Percentiles rank a stretch among this genome's conserved stretches.
Evolutionary conservation across 106 monocot genomes (phyloP).

Genomic region (Agapanthus africanus): DNA sequence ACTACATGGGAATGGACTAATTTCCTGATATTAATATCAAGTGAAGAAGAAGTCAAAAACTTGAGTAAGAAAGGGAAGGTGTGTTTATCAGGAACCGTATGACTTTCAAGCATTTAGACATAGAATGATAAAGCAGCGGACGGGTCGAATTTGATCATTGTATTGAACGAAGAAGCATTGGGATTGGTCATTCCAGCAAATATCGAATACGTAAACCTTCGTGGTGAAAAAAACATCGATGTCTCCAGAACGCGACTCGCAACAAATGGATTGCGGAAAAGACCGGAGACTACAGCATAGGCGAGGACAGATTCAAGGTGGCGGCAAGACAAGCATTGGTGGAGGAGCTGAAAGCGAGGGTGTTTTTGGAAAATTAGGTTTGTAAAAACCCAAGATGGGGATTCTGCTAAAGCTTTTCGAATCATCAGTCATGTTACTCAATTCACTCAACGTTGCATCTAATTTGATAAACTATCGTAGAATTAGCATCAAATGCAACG

Average conservation of each 20-base stretch:
- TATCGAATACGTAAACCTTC: constrained; percentile 13
- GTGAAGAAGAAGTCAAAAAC: constrained; percentile 15
- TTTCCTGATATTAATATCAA: constrained; percentile 13
- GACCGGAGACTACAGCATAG: constrained; percentile 47
- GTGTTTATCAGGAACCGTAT: constrained; percentile 33
- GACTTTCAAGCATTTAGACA: constrained; percentile 33
- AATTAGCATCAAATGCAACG: no score
- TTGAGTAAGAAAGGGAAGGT: constrained; percentile 50
- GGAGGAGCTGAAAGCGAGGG: constrained; percentile 43
- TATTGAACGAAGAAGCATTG: constrained; percentile 61
- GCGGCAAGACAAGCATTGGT: constrained; percentile 21
- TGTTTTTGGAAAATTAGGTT: constrained; percentile 34
- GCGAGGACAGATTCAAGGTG: constrained; percentile 28
- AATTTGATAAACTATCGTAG: not conserved
- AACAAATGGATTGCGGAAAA: constrained; percentile 57
- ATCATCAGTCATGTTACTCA: no score
- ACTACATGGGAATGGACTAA: constrained; percentile 31
- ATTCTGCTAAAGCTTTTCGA: no score
- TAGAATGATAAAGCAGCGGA: constrained; percentile 24
- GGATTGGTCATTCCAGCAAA: constrained; percentile 28
- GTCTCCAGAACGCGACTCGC: constrained; percentile 40
- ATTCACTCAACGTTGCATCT: not conserved
- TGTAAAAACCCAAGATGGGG: constrained; percentile 31
- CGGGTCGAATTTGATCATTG: constrained; percentile 37
- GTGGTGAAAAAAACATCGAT: not conserved